Evolutionary conservation across 2,329 filamentous ascomycete genomes (phyloP).

Genomic region (Massarina eburnea): DNA sequence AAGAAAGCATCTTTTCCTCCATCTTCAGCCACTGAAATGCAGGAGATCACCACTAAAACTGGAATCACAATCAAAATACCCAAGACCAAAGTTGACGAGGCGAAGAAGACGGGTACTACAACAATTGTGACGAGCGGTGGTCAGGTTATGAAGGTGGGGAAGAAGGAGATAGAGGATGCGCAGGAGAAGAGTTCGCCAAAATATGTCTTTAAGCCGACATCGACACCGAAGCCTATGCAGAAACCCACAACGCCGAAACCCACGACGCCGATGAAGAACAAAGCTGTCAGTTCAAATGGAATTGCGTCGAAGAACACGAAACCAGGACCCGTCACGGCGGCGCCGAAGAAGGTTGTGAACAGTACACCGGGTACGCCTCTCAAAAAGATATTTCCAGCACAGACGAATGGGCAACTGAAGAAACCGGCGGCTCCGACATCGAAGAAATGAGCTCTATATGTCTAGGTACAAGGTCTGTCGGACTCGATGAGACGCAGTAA

Average conservation of each 20-base stretch:
- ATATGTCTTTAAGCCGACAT: slow-evolving; percentile 9
- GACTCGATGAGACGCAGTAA: no score
- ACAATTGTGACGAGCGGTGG: slow-evolving; percentile 34
- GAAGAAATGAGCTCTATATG: no score
- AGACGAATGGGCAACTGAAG: no score
- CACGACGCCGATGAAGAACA: slow-evolving; percentile 8
- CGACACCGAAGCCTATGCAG: background rate
- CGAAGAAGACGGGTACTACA: slow-evolving; percentile 26
- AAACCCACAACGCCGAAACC: slow-evolving; percentile 2
- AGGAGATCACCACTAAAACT: slow-evolving; percentile 31
- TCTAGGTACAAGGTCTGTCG: no score
- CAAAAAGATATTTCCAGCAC: no score
- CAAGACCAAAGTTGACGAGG: slow-evolving; percentile 29
- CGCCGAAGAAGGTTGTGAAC: no score
- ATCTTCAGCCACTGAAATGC: slow-evolving; percentile 25
- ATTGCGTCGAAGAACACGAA: no score
- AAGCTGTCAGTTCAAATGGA: background rate
- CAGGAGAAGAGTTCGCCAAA: slow-evolving; percentile 25
- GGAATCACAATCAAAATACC: slow-evolving; percentile 40
- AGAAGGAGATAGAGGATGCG: slow-evolving; percentile 36
- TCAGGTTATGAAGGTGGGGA: slow-evolving; percentile 31
- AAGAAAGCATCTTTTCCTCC: background rate
- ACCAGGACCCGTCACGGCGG: no score
- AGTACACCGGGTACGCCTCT: no score
- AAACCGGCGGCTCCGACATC: no score